Conservation (phyloP, 2,329 filamentous ascomycete genomes). For the Pezicula radicicola region DNA sequence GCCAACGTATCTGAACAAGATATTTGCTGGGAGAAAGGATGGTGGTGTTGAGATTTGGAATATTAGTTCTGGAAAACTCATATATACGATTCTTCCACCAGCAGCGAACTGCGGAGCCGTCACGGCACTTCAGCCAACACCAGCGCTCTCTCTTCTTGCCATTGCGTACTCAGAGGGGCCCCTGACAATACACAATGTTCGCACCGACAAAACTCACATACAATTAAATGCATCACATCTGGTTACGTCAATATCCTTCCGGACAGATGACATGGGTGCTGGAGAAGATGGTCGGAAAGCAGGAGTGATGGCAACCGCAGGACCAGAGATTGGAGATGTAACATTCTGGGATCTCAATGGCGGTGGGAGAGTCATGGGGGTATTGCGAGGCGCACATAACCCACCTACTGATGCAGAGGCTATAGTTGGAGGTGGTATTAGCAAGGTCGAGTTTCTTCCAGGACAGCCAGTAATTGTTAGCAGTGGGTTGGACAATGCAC, state of each 20-base stretch:
- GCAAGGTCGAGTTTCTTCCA: slow-evolving; percentile 81
- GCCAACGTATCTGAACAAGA: slow-evolving; percentile 95
- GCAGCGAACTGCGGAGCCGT: slow-evolving; percentile 71
- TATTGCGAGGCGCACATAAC: slow-evolving; percentile 85
- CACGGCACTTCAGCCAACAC: slow-evolving; percentile 81
- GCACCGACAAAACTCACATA: slow-evolving; percentile 71
- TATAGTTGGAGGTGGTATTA: slow-evolving; percentile 72
- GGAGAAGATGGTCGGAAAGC: slow-evolving; percentile 81
- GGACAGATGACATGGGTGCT: slow-evolving; percentile 84
- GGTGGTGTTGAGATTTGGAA: slow-evolving; percentile 98
- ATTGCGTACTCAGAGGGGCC: slow-evolving; percentile 82
- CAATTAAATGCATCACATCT: slow-evolving; percentile 64
- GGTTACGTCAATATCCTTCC: slow-evolving; percentile 82
- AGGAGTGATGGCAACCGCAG: slow-evolving; percentile 93
- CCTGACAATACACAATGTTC: slow-evolving; percentile 77
- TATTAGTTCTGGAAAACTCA: slow-evolving; percentile 82
- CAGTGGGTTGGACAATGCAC: slow-evolving; percentile 86
- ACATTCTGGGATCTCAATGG: slow-evolving; percentile 96
- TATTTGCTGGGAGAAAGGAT: slow-evolving; percentile 83
- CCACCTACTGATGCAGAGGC: slow-evolving; percentile 53
- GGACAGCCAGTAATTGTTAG: slow-evolving; percentile 90
- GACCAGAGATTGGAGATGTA: slow-evolving; percentile 75
- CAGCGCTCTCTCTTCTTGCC: slow-evolving; percentile 80
- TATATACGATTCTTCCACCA: slow-evolving; percentile 85
- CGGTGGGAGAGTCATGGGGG: slow-evolving; percentile 80